Conservation (phyloP, 177 flowering plant genomes). For the Vitis hybrid region DNA sequence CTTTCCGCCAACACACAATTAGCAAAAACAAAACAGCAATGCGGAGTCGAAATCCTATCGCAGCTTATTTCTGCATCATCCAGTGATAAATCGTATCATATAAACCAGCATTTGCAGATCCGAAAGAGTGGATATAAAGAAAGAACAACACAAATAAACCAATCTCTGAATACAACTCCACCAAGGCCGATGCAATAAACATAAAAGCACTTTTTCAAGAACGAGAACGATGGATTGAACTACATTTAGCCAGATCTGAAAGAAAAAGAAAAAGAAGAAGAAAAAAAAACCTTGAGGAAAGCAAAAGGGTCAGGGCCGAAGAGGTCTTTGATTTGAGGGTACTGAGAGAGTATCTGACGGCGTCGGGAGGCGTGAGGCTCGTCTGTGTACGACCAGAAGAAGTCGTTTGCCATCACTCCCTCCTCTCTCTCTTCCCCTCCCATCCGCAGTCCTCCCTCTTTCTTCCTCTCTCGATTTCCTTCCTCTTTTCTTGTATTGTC, state of each 20-base stretch:
- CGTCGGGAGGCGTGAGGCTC: conserved; percentile 94
- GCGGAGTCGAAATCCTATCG: too few species aligned
- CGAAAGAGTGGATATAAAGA: too few species aligned
- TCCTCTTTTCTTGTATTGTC: conserved; percentile 4
- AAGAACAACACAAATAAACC: too few species aligned
- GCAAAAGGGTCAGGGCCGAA: conserved; percentile 96
- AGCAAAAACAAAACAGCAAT: too few species aligned
- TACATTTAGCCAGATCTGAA: not conserved
- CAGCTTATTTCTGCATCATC: too few species aligned
- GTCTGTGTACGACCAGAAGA: conserved; percentile 96
- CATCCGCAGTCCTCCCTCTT: conserved; percentile 14
- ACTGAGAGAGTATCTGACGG: conserved; percentile 75
- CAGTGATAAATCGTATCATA: too few species aligned
- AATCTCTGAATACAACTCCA: too few species aligned
- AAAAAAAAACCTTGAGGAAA: conserved; percentile 58
- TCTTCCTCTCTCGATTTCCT: conserved; percentile 19
- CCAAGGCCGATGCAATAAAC: too few species aligned
- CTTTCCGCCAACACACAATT: too few species aligned
- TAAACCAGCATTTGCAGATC: too few species aligned
- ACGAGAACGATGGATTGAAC: too few species aligned
- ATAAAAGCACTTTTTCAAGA: too few species aligned
- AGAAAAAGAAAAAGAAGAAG: not conserved
- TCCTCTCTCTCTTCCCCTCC: conserved; percentile 22
- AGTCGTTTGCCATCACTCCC: conserved; percentile 75
- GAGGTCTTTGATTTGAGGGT: conserved; percentile 86